These are phyloP conservation scores for Cladosporium phlei DNA, from an alignment of 2,329 filamentous ascomycete genomes.

Conservation along the genomic window DNA sequence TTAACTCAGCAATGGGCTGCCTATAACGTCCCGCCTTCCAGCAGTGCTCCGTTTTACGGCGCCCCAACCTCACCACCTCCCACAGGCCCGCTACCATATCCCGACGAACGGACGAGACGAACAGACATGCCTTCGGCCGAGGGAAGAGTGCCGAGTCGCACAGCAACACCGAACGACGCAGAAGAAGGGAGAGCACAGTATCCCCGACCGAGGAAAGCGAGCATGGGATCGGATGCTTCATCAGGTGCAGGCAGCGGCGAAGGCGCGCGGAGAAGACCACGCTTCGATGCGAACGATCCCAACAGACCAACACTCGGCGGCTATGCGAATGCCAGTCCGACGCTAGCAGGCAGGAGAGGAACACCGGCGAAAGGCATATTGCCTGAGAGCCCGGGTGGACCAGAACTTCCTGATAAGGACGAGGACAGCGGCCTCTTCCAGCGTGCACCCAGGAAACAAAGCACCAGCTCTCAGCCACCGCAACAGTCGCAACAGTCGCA, in stretches of 20 bases:
- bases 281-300: slow-evolving; percentile 46
- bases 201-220: slow-evolving; percentile 21
- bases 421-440: slow-evolving; percentile 69
- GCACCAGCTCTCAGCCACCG: slow-evolving; percentile 3
- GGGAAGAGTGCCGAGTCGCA: slow-evolving; percentile 20
- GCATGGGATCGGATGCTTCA: slow-evolving; percentile 29
- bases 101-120: slow-evolving; percentile 24
- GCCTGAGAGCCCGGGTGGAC: slow-evolving; percentile 69
- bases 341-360: slow-evolving; percentile 75
- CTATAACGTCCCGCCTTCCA: slow-evolving; percentile 28
- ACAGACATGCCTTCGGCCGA: slow-evolving; percentile 15
- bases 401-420: slow-evolving; percentile 68
- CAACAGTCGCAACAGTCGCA: slow-evolving; percentile 13
- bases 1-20: slow-evolving; percentile 32
- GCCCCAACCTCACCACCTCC: slow-evolving; percentile 30
- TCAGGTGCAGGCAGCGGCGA: slow-evolving; percentile 22
- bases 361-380: slow-evolving; percentile 71
- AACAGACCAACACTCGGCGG: slow-evolving; percentile 44
- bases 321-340: slow-evolving; percentile 39
- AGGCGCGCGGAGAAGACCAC: slow-evolving; percentile 29
- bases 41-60: slow-evolving; percentile 24
- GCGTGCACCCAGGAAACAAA: slow-evolving; percentile 46
- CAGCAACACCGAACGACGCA: slow-evolving; percentile 24
- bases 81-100: slow-evolving; percentile 28
- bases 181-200: slow-evolving; percentile 23